Evolutionary conservation across 768 basidiomycete species (phyloP), one percentile per base, ranked within the genome.

Genomic region (Leccinum rimulosum): DNA sequence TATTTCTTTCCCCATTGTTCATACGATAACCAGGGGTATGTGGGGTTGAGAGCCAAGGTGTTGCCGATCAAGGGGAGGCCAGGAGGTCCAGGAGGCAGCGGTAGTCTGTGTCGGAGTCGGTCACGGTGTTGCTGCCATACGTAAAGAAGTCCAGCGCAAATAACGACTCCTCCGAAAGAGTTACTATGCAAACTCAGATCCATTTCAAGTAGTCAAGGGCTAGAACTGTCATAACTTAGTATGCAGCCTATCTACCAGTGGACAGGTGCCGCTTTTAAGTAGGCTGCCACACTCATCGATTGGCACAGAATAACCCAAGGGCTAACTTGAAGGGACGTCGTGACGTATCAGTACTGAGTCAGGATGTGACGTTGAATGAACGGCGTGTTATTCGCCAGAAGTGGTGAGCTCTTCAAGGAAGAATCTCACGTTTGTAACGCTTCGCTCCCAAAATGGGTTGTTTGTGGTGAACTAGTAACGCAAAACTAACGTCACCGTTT

Each of bases 51-150:
- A 30, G 67, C 61, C 15, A 68, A 52, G 7, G 58, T 14, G 45
- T 58, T 69, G 2, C 73, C 74, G 4, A 73, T 33, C 27, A 75
- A 54, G 2, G 73, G 74, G 40, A 85, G 71, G 47, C 80, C 79
- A 54, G 71, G 77, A 0, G 85, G 85, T 14, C 84, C 85, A 17
- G 80, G 81, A 35, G 80, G 80, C 15, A 83, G 74, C 8, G 77
- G 68, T 50, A 66, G 54, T 4, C 68, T 66, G 7, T 50, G 38
- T 38, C 64, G 59, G 27, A 27, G 50, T 30, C 51, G 58, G 27
- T 9, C 9, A 9, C 9, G 31, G 38, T 35, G 50, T 27, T 56
- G 40, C 45, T 64, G 51, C 71, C 70, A 73, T 3, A 11, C 51
- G 27, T 68, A 19, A 11, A 30, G 38, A 6, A 61, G 15, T 14